Percentiles rank a stretch among this genome's conserved stretches.
Evolutionary conservation across 768 basidiomycete genomes (phyloP).

Genomic region (Kwoniella pini): DNA sequence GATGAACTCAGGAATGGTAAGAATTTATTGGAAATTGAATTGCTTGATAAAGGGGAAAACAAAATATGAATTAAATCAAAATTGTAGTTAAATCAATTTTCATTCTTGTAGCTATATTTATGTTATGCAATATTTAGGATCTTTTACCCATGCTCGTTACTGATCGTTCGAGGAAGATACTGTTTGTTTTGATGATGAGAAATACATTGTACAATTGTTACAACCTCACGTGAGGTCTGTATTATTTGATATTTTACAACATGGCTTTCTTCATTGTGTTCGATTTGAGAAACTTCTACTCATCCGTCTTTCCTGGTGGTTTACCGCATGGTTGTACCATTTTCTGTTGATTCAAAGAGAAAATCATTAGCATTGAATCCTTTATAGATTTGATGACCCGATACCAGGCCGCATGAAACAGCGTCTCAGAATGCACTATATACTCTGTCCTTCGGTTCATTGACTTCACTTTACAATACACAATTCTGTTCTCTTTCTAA

Average conservation of each 20-base stretch:
- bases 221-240: no score
- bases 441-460: neutral
- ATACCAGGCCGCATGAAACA: no score
- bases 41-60: conserved; percentile 22
- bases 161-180: no score
- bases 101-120: neutral
- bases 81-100: neutral
- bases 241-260: no score
- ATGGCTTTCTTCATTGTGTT: no score
- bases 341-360: conserved; percentile 59
- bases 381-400: neutral
- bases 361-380: neutral
- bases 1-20: conserved; percentile 73
- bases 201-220: no score
- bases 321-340: conserved; percentile 96
- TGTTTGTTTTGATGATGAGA: no score
- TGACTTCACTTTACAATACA: conserved; percentile 18
- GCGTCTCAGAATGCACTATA: no score
- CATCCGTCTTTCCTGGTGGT: conserved; percentile 83
- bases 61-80: conserved; percentile 12
- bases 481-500: no score
- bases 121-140: neutral
- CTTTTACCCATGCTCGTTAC: no score
- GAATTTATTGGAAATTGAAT: conserved; percentile 48
- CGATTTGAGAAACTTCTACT: conserved; percentile 38